Base-by-base conservation (phyloP, 2,329 filamentous ascomycete genomes). In the Sarocladiaceae sp. region DNA sequence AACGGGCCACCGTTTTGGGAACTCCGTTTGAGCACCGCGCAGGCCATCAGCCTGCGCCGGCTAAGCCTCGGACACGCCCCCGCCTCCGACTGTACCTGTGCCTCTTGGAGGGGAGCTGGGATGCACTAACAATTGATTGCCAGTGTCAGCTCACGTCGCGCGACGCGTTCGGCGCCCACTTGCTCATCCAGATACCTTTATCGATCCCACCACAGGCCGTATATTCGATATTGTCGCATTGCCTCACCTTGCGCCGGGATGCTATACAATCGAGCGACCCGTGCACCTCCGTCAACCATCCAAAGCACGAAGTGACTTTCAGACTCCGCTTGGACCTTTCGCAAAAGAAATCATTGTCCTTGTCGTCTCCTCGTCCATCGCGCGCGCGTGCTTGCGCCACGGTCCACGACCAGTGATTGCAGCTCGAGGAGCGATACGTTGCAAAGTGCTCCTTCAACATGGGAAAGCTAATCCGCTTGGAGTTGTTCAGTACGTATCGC, bases 401-500 rank as follows among this genome's bases (percentile, higher is more conserved):
- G n/a, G 15, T 10, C 15, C 15, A 8, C 26, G 33, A 18, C 10
- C 26, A 17, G 5, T 4, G 17, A 18, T 20, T 33, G 26, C 10
- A 20, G n/a, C 10, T 26, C 18, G 23, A 33, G 22, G 15, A 11
- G 25, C 44, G 18, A 13, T 28, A 8, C n/a, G 44, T 28, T 20
- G 8, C 44, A 33, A 31, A 48, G 13, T 13, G 7, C 13, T 20
- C 5, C 8, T 29, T 68, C 74, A 85, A 69, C 57, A 97, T 99
- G 94, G 93, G 93, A 60, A 97, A 97, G 73, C 86, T 99, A 64
- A 89, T 96, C 64, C 87, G 91, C 56, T 84, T 99, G 50, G 93
- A 97, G 78, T 79, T 99, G 56, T 96, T 88, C 75, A 97, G 90
- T 94, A 77, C 59, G 85, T 75, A 15, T 22, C 20, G 36, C 44